Conservation (phyloP, 345 rosid genomes). For the rapeseed (Brassica napus) region Da-Ae NC_063439.1:24771001-24771500, state of each 20-base stretch:
- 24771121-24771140: conserved; percentile 30
- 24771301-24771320: too few species aligned
- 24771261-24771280: background rate
- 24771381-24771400: too few species aligned
- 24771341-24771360: too few species aligned
- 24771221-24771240: conserved; percentile 20
- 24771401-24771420: too few species aligned
- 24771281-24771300: background rate
- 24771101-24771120: conserved; percentile 22
- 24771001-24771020: conserved; percentile 14
- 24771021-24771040: conserved; percentile 25
- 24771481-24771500: too few species aligned
- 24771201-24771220: conserved; percentile 11
- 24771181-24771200: conserved; percentile 11
- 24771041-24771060: conserved; percentile 38
- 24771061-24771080: conserved; percentile 9
- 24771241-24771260: background rate
- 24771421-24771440: too few species aligned
- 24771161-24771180: background rate
- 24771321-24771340: too few species aligned
- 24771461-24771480: too few species aligned
- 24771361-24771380: too few species aligned
- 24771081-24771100: conserved; percentile 22
- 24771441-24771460: too few species aligned
- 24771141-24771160: conserved; percentile 28